Conservation (phyloP, 2,329 filamentous ascomycete species). For the Phyllosticta citrichinensis region DNA sequence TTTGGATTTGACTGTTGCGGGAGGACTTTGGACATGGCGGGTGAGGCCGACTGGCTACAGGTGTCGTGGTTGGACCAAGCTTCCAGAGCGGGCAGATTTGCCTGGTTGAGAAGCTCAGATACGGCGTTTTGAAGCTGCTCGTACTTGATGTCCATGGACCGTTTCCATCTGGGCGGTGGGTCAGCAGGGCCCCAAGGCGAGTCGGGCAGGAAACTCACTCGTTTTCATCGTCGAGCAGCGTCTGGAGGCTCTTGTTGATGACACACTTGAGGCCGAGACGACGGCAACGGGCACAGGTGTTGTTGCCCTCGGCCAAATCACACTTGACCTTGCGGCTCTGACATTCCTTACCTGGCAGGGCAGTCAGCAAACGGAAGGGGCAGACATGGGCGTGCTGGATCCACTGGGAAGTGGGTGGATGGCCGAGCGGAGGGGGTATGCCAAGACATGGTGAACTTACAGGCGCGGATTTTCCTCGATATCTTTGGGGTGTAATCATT, state of each 20-base stretch:
- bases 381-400: not conserved
- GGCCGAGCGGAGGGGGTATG: not conserved
- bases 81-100: constrained; percentile 19
- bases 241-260: constrained; percentile 42
- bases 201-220: constrained; percentile 14
- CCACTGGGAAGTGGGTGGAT: not conserved
- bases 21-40: constrained; percentile 11
- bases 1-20: not conserved
- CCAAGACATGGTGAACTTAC: constrained; percentile 1
- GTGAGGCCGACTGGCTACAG: constrained; percentile 12
- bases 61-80: constrained; percentile 10
- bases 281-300: constrained; percentile 25
- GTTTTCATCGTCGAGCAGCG: constrained; percentile 23
- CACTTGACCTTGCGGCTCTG: constrained; percentile 28
- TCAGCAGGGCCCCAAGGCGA: not conserved
- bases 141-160: constrained; percentile 20
- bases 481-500: constrained; percentile 10
- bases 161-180: constrained; percentile 21
- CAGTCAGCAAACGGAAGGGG: not conserved
- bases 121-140: constrained; percentile 20
- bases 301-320: constrained; percentile 22
- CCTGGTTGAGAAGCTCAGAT: constrained; percentile 19
- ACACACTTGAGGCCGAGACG: constrained; percentile 66
- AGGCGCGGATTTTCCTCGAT: constrained; percentile 10
- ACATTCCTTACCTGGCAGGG: constrained; percentile 21